A percentile compares a stretch with the other conserved stretches of the same genome.
These are phyloP conservation scores for Quercus glauca DNA, from an alignment of 306 rosid genomes.

Conservation along the genomic window DNA sequence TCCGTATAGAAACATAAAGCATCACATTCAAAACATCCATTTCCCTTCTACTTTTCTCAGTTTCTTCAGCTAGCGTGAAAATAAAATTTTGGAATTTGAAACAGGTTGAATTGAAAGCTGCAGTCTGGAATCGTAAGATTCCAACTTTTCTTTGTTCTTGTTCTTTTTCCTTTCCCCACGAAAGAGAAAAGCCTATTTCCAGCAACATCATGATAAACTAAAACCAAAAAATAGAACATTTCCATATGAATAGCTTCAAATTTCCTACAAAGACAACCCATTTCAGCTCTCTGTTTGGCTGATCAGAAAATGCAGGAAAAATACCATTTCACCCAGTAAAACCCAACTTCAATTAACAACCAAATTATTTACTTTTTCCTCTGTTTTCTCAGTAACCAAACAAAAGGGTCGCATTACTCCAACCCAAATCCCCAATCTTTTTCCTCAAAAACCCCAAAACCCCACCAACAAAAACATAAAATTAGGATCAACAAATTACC, in stretches of 20 bases:
- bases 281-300: background rate
- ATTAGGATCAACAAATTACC: background rate
- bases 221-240: background rate
- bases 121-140: background rate
- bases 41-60: background rate
- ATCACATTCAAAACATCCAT: background rate
- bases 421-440: background rate
- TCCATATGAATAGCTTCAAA: background rate
- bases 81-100: background rate
- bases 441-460: background rate
- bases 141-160: background rate
- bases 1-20: background rate
- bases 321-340: background rate
- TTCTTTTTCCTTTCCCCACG: background rate
- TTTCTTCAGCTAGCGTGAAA: background rate
- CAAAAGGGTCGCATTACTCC: background rate
- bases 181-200: background rate
- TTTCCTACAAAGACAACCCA: background rate
- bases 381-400: constrained; percentile 7
- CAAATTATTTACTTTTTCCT: background rate
- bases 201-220: background rate
- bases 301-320: background rate
- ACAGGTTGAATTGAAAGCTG: background rate
- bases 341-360: background rate
- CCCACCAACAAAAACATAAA: background rate